Conservation (phyloP, 306 rosid genomes). For the Sicyos baderoa region DNA sequence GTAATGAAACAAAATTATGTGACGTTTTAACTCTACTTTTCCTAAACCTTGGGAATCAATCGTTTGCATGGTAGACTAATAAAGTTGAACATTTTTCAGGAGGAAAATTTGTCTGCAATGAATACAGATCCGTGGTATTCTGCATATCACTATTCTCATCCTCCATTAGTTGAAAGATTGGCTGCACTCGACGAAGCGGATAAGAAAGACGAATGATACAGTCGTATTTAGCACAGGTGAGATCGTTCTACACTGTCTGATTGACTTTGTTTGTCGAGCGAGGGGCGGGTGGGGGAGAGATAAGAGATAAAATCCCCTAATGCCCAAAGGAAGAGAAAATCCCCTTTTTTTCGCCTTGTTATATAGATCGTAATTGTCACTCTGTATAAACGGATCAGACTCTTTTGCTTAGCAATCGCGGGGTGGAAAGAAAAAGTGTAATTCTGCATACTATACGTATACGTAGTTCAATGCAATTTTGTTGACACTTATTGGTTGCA, state of each 20-base stretch:
- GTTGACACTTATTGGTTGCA: neutral
- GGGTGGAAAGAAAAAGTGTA: neutral
- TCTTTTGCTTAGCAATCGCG: no score
- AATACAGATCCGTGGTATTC: constrained; percentile 98
- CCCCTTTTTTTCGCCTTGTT: no score
- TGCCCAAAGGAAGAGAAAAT: no score
- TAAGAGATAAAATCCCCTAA: no score
- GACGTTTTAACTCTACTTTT: neutral
- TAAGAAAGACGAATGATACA: constrained; percentile 51
- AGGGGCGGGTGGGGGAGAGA: no score
- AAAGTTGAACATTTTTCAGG: constrained; percentile 34
- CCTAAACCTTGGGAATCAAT: neutral
- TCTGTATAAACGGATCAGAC: no score
- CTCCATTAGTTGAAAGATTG: constrained; percentile 87
- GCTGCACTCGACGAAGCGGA: constrained; percentile 60
- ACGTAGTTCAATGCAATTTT: neutral
- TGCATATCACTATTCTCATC: constrained; percentile 95
- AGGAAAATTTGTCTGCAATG: constrained; percentile 94
- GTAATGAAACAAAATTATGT: no score
- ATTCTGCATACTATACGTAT: neutral
- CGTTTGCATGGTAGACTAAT: neutral
- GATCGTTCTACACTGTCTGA: constrained; percentile 9
- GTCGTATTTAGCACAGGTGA: neutral
- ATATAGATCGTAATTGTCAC: no score
- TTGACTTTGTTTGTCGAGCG: constrained; percentile 2